Conservation (phyloP, 176 grass and related monocot genomes). For the Musa beccarii region DNA sequence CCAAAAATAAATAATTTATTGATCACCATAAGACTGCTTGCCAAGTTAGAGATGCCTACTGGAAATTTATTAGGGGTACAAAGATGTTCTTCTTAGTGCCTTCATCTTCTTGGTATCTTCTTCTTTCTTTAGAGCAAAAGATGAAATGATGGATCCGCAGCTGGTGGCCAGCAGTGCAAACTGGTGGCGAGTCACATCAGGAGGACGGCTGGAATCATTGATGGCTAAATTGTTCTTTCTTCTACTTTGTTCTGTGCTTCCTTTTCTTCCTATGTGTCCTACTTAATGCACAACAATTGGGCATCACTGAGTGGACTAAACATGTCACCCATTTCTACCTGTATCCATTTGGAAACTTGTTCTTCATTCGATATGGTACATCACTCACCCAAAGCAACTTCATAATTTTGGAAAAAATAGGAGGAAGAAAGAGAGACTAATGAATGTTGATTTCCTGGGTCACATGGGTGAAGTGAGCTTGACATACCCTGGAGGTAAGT, state of each 20-base stretch:
- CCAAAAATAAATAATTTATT: too few species aligned
- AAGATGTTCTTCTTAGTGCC: neutral
- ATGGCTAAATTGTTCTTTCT: neutral
- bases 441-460: neutral
- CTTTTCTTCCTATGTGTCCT: neutral
- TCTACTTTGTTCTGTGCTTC: neutral
- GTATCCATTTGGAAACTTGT: too few species aligned
- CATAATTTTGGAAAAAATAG: neutral
- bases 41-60: too few species aligned
- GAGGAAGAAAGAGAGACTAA: too few species aligned
- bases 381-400: neutral
- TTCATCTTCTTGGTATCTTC: neutral
- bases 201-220: neutral
- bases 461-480: too few species aligned
- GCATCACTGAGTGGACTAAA: neutral
- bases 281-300: neutral
- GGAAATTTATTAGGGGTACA: neutral
- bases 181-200: conserved; percentile 12
- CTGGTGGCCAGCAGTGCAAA: neutral
- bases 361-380: neutral
- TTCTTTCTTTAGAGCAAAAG: neutral
- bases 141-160: neutral
- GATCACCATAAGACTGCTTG: too few species aligned
- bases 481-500: too few species aligned
- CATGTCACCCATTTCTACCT: neutral